phyloP scores from a whole-genome alignment of 2,329 filamentous ascomycete species.

The Hymenotorrendiella dingleyae region DNA sequence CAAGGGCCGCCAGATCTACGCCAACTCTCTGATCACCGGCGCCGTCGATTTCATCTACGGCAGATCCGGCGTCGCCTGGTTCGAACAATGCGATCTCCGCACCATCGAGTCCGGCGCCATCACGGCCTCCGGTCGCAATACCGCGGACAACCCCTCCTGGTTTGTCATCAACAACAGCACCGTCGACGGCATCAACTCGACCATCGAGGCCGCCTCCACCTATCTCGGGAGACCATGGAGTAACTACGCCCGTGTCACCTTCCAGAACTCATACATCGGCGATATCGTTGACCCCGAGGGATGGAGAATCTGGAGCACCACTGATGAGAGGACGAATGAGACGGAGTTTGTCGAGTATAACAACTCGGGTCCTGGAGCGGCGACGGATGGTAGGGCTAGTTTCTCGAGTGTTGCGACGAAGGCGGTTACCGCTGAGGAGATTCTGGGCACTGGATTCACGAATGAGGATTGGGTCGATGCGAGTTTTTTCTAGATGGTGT shows the following conservation, averaged over 20 bases:
- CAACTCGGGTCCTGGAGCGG: slow-evolving; percentile 43
- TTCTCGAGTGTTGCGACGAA: slow-evolving; percentile 12
- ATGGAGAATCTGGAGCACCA: slow-evolving; percentile 43
- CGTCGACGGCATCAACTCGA: slow-evolving; percentile 37
- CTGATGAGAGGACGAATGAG: slow-evolving; percentile 37
- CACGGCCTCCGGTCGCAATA: slow-evolving; percentile 38
- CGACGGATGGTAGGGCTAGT: slow-evolving; percentile 10
- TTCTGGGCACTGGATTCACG: slow-evolving; percentile 11
- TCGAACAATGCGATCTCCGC: slow-evolving; percentile 35
- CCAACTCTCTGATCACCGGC: slow-evolving; percentile 49
- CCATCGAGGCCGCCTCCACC: slow-evolving; percentile 34
- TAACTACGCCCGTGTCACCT: slow-evolving; percentile 43
- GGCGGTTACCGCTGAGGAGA: slow-evolving; percentile 8
- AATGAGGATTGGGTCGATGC: slow-evolving; percentile 20
- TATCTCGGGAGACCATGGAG: slow-evolving; percentile 50
- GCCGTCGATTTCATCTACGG: slow-evolving; percentile 57
- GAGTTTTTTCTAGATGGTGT: too few species aligned
- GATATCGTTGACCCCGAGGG: slow-evolving; percentile 44
- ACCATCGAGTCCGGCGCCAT: slow-evolving; percentile 43
- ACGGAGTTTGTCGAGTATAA: slow-evolving; percentile 45
- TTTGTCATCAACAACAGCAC: slow-evolving; percentile 51
- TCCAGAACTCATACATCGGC: slow-evolving; percentile 42
- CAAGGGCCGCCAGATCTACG: slow-evolving; percentile 49
- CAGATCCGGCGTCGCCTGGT: slow-evolving; percentile 45
- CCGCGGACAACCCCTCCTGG: slow-evolving; percentile 35